Conservation (phyloP, 805 yeast species). For the Kodamaea kaohsiungensis region DNA sequence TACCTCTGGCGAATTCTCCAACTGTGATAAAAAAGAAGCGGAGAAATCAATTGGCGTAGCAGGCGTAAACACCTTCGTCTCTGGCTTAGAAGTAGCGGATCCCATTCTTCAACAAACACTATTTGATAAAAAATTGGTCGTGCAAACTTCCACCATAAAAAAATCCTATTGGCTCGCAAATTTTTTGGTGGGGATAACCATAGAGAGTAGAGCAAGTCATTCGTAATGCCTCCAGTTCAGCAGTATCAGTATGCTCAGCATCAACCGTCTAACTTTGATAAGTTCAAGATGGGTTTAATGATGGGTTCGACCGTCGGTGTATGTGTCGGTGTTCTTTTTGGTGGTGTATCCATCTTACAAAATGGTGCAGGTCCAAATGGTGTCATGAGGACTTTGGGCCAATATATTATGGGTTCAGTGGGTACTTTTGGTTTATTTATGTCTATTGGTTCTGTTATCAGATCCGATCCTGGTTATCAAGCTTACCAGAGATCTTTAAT, state of each 20-base stretch:
- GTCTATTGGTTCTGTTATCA: slow-evolving; percentile 92
- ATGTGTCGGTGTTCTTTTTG: slow-evolving; percentile 92
- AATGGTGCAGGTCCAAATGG: slow-evolving; percentile 99
- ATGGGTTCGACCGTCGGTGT: slow-evolving; percentile 95
- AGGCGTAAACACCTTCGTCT: slow-evolving; percentile 67
- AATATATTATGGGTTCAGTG: slow-evolving; percentile 93
- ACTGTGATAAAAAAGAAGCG: slow-evolving; percentile 60
- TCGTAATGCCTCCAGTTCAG: slow-evolving; percentile 63
- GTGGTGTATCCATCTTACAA: slow-evolving; percentile 86
- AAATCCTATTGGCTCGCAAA: slow-evolving; percentile 10
- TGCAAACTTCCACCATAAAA: slow-evolving; percentile 5
- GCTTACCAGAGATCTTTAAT: slow-evolving; percentile 30
- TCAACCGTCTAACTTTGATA: slow-evolving; percentile 87
- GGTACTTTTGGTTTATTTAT: slow-evolving; percentile 95
- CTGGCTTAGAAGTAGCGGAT: slow-evolving; percentile 59
- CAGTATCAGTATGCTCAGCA: slow-evolving; percentile 55
- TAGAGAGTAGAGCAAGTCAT: slow-evolving; percentile 3
- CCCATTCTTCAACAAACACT: slow-evolving; percentile 47
- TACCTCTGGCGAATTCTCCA: slow-evolving; percentile 60
- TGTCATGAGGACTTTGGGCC: slow-evolving; percentile 93
- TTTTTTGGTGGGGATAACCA: slow-evolving; percentile 4
- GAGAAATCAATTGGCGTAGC: slow-evolving; percentile 68
- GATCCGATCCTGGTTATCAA: slow-evolving; percentile 58
- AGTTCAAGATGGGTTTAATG: slow-evolving; percentile 96
- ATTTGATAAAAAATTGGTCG: slow-evolving; percentile 3